Evolutionary conservation across 2,329 filamentous ascomycete species (phyloP).

Genomic region (Fusarium sp.): DNA sequence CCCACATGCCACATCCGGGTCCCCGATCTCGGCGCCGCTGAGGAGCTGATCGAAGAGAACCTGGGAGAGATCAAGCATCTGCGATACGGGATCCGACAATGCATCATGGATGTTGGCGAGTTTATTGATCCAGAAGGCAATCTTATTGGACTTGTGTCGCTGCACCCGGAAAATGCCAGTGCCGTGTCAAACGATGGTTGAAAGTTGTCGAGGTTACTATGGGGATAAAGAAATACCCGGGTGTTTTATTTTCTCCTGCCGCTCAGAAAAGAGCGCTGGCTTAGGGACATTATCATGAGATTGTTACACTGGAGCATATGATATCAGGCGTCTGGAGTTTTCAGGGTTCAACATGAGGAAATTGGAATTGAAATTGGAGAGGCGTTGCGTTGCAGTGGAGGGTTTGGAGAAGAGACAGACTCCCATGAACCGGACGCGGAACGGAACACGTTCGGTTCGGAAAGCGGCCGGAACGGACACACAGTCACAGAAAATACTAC

Average conservation of each 20-base stretch:
- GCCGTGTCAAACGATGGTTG: constrained; percentile 20
- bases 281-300: constrained; percentile 9
- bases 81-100: constrained; percentile 44
- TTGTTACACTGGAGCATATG: not conserved
- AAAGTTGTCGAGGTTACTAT: not conserved
- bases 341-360: constrained; percentile 4
- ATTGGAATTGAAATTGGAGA: not conserved
- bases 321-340: constrained; percentile 19
- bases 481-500: constrained; percentile 24
- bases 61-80: constrained; percentile 42
- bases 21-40: constrained; percentile 42
- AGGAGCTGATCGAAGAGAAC: constrained; percentile 42
- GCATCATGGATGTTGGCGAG: constrained; percentile 48
- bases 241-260: constrained; percentile 23
- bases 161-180: constrained; percentile 42
- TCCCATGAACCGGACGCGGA: too few species aligned
- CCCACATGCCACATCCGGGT: constrained; percentile 46
- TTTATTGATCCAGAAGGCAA: constrained; percentile 49
- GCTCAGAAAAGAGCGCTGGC: constrained; percentile 23
- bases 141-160: constrained; percentile 44
- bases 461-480: constrained; percentile 24
- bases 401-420: not conserved
- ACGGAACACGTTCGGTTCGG: constrained; percentile 27
- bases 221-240: constrained; percentile 48
- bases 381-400: constrained; percentile 11